A percentile compares a stretch with the other conserved stretches of the same genome.
Conservation (phyloP, 2,329 filamentous ascomycete species). For the Byssothecium circinans region DNA sequence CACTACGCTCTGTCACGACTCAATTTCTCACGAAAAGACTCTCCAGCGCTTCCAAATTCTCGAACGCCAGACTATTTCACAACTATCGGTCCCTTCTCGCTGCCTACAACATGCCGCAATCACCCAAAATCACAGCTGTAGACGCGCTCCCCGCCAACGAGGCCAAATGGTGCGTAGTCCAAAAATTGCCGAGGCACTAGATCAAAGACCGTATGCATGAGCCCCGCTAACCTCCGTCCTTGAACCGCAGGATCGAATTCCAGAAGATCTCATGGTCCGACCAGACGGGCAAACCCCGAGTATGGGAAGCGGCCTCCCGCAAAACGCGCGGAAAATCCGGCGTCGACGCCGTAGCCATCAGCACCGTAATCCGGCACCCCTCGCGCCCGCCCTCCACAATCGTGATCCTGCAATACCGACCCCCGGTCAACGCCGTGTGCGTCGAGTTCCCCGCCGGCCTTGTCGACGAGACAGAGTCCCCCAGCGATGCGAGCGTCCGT, state of each 20-base stretch:
- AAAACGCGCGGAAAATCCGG: slow-evolving; percentile 58
- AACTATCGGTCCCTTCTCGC: slow-evolving; percentile 10
- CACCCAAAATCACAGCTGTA: slow-evolving; percentile 39
- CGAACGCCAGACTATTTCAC: slow-evolving; percentile 18
- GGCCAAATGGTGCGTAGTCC: slow-evolving; percentile 54
- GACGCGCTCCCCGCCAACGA: slow-evolving; percentile 55
- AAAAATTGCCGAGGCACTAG: not conserved
- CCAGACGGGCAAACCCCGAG: slow-evolving; percentile 49
- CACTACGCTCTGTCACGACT: slow-evolving; percentile 1
- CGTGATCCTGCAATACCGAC: slow-evolving; percentile 62
- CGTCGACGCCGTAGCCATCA: slow-evolving; percentile 62
- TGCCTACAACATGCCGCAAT: slow-evolving; percentile 38
- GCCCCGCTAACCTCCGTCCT: not conserved
- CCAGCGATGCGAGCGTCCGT: slow-evolving; percentile 58
- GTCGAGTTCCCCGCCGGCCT: slow-evolving; percentile 64
- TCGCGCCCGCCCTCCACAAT: slow-evolving; percentile 53
- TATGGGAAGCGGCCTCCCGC: slow-evolving; percentile 55
- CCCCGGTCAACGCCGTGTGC: slow-evolving; percentile 59
- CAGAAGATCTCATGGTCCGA: slow-evolving; percentile 54
- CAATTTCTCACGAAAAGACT: not conserved
- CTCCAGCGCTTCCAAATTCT: not conserved
- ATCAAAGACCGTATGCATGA: not conserved
- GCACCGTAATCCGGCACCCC: slow-evolving; percentile 57
- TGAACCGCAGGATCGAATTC: slow-evolving; percentile 43
- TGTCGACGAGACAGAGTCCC: slow-evolving; percentile 60